Evolutionary conservation across 139 green algal species (phyloP), one percentile per base, ranked within the genome.

Genomic region (Mesotaenium endlicherianum): DNA sequence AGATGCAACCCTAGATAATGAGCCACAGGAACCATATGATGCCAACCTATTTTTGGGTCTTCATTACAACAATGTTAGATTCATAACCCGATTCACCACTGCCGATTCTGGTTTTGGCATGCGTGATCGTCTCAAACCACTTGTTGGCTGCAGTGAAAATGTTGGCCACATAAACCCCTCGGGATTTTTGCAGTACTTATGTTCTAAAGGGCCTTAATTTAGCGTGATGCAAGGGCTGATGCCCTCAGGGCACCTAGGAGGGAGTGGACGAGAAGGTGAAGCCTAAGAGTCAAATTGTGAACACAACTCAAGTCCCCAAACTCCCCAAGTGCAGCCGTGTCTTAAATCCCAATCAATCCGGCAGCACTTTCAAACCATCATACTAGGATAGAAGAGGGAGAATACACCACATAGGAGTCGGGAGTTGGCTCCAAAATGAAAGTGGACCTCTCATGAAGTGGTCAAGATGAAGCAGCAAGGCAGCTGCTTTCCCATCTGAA

Each of bases 401-500:
- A 11, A 38, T 11, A 72, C 11, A 6, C 8, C 60, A 6, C 8
- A 72, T 72, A 72, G 5, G 8, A 72, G 60, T 11, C 20, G 8
- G 5, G 17, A n/a, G 8, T 40, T 11, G 60, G 5, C 5, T 40
- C 43, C 11, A 11, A 72, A 40, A 36, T n/a, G 60, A 72, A n/a
- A 72, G 36, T 6, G 41, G 5, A 14, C 11, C 60, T 76, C 17
- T 8, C 11, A 79, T 76, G 41, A 41, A 6, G 8, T 79, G 8
- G 47, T n/a, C 5, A 75, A 70, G 6, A 6, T 11, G 6, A 75
- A 14, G 45, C 70, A 8, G 20, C 17, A 30, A 69, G 8, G 5
- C 8, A 79, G 45, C 70, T 6, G 17, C 17, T 67, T 75, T 75
- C 39, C 47, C 17, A 79, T 64, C 20, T 76, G n/a, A 79, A 79